Evolutionary conservation across 192 early-diverging fungal genomes (phyloP).

Genomic region (Obelidium mucronatum): DNA sequence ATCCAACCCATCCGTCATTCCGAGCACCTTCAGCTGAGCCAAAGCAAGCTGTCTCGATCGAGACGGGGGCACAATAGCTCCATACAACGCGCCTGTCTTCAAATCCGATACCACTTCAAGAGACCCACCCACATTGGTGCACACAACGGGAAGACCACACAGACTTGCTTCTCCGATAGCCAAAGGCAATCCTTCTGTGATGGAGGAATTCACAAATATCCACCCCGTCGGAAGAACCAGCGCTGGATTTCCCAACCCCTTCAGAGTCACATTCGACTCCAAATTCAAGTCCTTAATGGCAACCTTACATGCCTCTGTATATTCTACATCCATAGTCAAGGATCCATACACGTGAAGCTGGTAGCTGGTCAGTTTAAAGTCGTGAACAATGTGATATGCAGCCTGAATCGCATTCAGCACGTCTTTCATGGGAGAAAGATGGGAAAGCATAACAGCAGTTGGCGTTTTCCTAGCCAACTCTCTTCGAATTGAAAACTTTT

Average conservation of each 20-base stretch:
- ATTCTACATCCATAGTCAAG: conserved; percentile 50
- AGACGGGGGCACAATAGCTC: too few relatives aligned
- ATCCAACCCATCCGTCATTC: conserved; percentile 52
- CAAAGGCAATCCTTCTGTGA: conserved; percentile 47
- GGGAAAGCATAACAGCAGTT: conserved; percentile 54
- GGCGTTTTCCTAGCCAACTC: conserved; percentile 33
- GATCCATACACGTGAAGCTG: conserved; percentile 56
- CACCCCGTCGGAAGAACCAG: conserved; percentile 51
- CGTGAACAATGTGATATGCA: conserved; percentile 52
- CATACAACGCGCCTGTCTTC: too few relatives aligned
- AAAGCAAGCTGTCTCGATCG: too few relatives aligned
- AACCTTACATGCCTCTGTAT: conserved; percentile 46
- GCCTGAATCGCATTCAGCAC: conserved; percentile 55
- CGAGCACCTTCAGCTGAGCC: conserved; percentile 45
- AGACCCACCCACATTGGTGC: too few relatives aligned
- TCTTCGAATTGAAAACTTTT: conserved; percentile 44
- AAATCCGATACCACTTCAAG: too few relatives aligned
- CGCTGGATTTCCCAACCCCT: conserved; percentile 49
- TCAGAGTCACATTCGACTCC: conserved; percentile 44
- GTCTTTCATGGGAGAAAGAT: conserved; percentile 55
- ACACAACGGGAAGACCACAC: conserved; percentile 48
- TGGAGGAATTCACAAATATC: conserved; percentile 59
- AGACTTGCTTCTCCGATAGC: conserved; percentile 48
- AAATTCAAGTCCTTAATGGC: conserved; percentile 46
- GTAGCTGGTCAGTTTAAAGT: conserved; percentile 48